A percentile compares a stretch with the other conserved stretches of the same genome.
Evolutionary conservation across 202 grass and related monocot genomes (phyloP).

Genomic region (Cymbopogon flexuosus): DNA sequence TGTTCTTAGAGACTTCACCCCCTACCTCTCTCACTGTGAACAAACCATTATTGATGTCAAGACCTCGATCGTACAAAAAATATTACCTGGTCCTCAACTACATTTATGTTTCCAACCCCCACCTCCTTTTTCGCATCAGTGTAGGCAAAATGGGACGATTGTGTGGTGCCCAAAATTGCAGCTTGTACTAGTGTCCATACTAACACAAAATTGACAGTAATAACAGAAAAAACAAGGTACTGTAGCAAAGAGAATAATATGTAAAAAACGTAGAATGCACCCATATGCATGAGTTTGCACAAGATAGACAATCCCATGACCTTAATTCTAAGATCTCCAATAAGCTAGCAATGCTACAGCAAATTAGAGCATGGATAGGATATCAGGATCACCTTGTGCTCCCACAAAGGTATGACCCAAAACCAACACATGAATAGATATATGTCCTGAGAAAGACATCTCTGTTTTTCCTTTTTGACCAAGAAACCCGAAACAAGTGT

Average conservation of each 20-base stretch:
- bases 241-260: neutral
- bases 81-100: neutral
- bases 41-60: neutral
- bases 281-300: neutral
- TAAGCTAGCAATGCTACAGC: too few species aligned
- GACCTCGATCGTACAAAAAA: neutral
- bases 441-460: neutral
- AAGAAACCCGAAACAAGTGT: neutral
- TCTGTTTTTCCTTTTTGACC: neutral
- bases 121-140: neutral
- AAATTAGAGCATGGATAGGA: neutral
- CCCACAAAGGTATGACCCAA: neutral
- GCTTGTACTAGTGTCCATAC: neutral
- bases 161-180: too few species aligned
- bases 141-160: neutral
- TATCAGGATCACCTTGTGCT: neutral
- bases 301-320: neutral
- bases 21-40: neutral
- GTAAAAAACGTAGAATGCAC: neutral
- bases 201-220: neutral
- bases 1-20: neutral
- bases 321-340: too few species aligned
- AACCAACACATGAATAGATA: slow-evolving; percentile 5
- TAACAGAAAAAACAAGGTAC: neutral
- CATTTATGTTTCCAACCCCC: too few species aligned